Percentiles rank a stretch among this genome's conserved stretches.
Conservation (phyloP, 176 grass and related monocot genomes). For the Cenchrus americanus region DNA sequence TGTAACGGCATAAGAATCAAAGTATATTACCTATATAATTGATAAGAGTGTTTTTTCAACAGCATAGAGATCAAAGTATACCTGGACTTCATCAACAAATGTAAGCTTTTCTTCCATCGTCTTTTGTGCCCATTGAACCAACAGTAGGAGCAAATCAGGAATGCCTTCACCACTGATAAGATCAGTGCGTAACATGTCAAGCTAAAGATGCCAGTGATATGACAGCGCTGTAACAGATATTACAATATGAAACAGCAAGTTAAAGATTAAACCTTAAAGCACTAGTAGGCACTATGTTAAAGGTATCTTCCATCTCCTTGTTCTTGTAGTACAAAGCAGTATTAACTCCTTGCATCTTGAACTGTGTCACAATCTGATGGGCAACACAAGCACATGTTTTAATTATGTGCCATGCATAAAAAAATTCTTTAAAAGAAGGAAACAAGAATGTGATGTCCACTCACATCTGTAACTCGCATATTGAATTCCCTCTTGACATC, state of each 20-base stretch:
- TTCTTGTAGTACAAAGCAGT: conserved; percentile 96
- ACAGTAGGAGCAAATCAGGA: conserved; percentile 86
- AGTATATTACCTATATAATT: conserved; percentile 64
- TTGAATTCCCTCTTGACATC: conserved; percentile 96
- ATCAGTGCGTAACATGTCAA: conserved; percentile 16
- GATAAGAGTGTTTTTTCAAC: conserved; percentile 20
- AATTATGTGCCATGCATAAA: neutral
- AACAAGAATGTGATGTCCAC: conserved; percentile 22
- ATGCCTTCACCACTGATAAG: conserved; percentile 87
- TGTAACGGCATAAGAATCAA: conserved; percentile 19
- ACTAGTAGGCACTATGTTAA: conserved; percentile 97
- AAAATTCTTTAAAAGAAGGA: conserved; percentile 1
- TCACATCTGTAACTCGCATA: conserved; percentile 86
- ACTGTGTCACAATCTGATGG: conserved; percentile 79
- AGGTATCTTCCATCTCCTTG: conserved; percentile 87
- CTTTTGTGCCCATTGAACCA: conserved; percentile 94
- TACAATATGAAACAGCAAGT: neutral
- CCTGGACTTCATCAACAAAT: conserved; percentile 94
- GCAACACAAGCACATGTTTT: conserved; percentile 23
- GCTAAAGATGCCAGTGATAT: conserved; percentile 29
- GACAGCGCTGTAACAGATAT: conserved; percentile 2
- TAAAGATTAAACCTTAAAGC: conserved; percentile 66
- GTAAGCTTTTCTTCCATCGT: conserved; percentile 95
- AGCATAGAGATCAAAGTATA: conserved; percentile 37
- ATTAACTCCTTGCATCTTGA: conserved; percentile 97